A percentile compares a stretch with the other conserved stretches of the same genome.
phyloP scores from a whole-genome alignment of 2,329 filamentous ascomycete species.

The Acarospora socialis region DNA sequence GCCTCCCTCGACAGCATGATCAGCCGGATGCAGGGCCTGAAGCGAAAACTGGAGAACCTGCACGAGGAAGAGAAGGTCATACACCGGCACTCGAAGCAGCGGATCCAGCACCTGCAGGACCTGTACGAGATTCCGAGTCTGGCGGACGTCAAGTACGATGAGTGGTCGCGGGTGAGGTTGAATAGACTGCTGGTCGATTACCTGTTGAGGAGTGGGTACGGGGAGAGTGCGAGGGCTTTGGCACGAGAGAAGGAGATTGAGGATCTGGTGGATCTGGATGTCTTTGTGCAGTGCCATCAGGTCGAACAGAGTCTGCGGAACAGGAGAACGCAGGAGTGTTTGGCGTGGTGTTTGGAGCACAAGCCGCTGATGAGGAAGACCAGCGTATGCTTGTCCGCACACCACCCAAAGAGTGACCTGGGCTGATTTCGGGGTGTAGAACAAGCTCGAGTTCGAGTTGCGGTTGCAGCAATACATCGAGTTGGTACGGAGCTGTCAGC shows the following conservation, averaged over 20 bases:
- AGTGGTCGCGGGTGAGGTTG: conserved; percentile 69
- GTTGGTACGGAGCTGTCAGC: conserved; percentile 55
- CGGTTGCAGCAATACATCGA: conserved; percentile 93
- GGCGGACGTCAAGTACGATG: conserved; percentile 85
- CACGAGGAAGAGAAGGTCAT: conserved; percentile 68
- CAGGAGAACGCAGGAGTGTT: conserved; percentile 60
- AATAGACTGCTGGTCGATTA: conserved; percentile 87
- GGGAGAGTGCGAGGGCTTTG: conserved; percentile 59
- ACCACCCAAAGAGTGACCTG: conserved; percentile 5
- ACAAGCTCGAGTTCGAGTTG: conserved; percentile 82
- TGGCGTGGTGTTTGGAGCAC: conserved; percentile 87
- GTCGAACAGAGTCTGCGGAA: conserved; percentile 60
- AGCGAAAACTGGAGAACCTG: conserved; percentile 66
- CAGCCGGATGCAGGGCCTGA: conserved; percentile 66
- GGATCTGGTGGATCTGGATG: conserved; percentile 74
- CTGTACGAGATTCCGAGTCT: conserved; percentile 67
- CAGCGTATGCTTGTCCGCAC: conserved; percentile 43
- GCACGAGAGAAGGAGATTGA: conserved; percentile 62
- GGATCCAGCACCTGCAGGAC: conserved; percentile 67
- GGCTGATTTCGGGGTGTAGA: conserved; percentile 31
- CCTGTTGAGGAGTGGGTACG: conserved; percentile 70
- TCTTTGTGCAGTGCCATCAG: conserved; percentile 67
- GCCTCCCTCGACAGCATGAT: conserved; percentile 75
- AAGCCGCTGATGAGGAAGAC: conserved; percentile 84
- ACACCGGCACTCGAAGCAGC: conserved; percentile 59